These are phyloP conservation scores for Boletus edulis DNA, from an alignment of 768 basidiomycete genomes.

Conservation along the genomic window DNA sequence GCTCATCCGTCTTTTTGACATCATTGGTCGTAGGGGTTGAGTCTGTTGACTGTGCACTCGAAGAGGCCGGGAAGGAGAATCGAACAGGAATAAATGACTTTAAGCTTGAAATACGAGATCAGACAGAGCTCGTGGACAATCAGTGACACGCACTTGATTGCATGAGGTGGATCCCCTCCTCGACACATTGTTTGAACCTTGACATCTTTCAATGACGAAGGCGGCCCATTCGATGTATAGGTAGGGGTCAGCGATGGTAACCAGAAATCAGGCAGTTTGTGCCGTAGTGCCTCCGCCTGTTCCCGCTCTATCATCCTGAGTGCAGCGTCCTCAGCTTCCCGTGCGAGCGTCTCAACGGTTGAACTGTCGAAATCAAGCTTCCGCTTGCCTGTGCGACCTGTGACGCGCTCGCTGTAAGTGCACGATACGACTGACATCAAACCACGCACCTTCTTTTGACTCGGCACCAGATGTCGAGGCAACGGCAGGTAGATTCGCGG, in stretches of 20 bases:
- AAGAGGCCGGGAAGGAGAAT: slow-evolving; percentile 55
- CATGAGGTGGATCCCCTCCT: slow-evolving; percentile 75
- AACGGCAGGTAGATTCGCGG: slow-evolving; percentile 35
- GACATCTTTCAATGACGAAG: slow-evolving; percentile 69
- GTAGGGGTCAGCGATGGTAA: slow-evolving; percentile 90
- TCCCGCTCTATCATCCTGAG: slow-evolving; percentile 79
- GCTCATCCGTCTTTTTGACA: slow-evolving; percentile 49
- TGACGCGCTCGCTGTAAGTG: neutral
- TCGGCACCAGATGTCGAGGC: slow-evolving; percentile 39
- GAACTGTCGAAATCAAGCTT: slow-evolving; percentile 82
- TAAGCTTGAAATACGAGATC: slow-evolving; percentile 45
- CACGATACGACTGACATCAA: neutral
- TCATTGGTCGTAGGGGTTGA: slow-evolving; percentile 37
- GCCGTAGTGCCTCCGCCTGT: slow-evolving; percentile 78
- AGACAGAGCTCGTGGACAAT: neutral
- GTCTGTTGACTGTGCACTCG: slow-evolving; percentile 37
- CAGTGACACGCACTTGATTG: slow-evolving; percentile 57
- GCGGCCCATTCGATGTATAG: slow-evolving; percentile 58
- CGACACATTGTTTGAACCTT: slow-evolving; percentile 89
- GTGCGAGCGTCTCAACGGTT: slow-evolving; percentile 65
- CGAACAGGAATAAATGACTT: slow-evolving; percentile 82
- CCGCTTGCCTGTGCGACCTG: slow-evolving; percentile 69
- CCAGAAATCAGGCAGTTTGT: slow-evolving; percentile 97
- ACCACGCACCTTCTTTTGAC: slow-evolving; percentile 35
- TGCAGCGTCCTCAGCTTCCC: slow-evolving; percentile 88